Evolutionary conservation across 768 basidiomycete genomes (phyloP).

Genomic region (Lactifluus subvellereus): DNA sequence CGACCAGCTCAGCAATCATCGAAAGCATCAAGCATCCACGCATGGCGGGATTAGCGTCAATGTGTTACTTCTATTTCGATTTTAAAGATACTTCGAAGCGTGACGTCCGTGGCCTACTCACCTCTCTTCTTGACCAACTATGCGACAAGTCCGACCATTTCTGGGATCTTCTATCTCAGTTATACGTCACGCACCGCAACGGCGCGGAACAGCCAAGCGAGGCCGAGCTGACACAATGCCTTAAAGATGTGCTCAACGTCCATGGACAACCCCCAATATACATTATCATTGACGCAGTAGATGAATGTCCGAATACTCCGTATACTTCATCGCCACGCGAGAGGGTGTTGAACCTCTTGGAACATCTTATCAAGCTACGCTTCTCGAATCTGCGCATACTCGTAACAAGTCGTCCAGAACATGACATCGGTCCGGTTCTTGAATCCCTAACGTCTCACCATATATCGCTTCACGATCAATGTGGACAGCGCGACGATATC

Average conservation of each 20-base stretch:
- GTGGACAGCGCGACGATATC: background rate
- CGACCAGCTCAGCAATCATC: no score
- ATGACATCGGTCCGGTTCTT: background rate
- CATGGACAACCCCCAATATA: background rate
- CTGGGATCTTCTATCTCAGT: background rate
- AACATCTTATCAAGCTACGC: background rate
- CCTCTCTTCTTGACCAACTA: background rate
- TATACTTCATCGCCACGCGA: background rate
- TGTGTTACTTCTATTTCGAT: constrained; percentile 3
- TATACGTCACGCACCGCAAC: background rate
- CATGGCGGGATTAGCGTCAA: no score
- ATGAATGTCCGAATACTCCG: no score
- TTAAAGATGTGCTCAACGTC: background rate
- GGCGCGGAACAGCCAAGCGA: no score
- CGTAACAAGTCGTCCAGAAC: background rate
- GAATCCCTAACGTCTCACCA: background rate
- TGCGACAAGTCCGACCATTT: background rate
- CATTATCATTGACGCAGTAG: no score
- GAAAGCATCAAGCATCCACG: no score
- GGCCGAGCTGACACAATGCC: no score
- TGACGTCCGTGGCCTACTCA: no score
- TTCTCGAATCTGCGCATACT: background rate
- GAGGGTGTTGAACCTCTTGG: background rate
- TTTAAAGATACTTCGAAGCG: background rate
- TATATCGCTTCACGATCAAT: background rate